Base-by-base conservation (phyloP, 352 stramenopile genomes). In the Globisporangium rhizosaccharum region DNA sequence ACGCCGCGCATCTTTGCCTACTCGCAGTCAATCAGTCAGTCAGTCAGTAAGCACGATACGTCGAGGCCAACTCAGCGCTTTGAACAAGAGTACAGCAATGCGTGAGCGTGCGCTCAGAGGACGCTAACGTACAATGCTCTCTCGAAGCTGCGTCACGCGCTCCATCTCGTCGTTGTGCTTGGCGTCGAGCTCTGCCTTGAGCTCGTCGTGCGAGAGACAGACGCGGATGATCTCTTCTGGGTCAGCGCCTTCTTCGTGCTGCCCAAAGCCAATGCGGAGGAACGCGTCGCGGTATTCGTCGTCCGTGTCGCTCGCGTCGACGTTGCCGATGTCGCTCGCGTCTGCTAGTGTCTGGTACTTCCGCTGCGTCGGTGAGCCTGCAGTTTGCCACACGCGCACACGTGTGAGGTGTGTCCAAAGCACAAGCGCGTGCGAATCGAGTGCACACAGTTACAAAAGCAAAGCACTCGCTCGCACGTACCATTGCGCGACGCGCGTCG, bases 211-310 rank as follows among this genome's bases (percentile, higher is more conserved):
- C 0, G 75, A 76, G 30, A 85, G 51, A 53, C 73, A 89, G 42
- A 81, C 87, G 17, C 65, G 75, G 2, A 91, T 76, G 25, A 94
- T 79, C 60, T 86, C 73, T n/a, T 86, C 71, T 0, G 82, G 80
- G 51, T 94, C 74, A 18, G 90, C 70, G 0, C 63, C 63, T 2
- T 88, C 80, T 0, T 59, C 73, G 33, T 70, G 71, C 17, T 84
- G 58, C 0, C 79, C 79, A 57, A 92, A 83, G 8, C 80, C 82
- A 49, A 94, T 83, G 9, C 79, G 70, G 4, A 82, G 76, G 54
- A 94, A 94, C 1, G 79, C 82, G 36, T 83, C 70, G 8, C 72
- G 72, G 53, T 75, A 78, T 17, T 65, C 48, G 39, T 87, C 73
- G 30, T 75, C 9, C 10, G 50, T 39, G 46, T 17, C 62, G 23